These are phyloP conservation scores for Aspergillus hortae DNA, from an alignment of 2,329 filamentous ascomycete species.

Conservation along the genomic window DNA sequence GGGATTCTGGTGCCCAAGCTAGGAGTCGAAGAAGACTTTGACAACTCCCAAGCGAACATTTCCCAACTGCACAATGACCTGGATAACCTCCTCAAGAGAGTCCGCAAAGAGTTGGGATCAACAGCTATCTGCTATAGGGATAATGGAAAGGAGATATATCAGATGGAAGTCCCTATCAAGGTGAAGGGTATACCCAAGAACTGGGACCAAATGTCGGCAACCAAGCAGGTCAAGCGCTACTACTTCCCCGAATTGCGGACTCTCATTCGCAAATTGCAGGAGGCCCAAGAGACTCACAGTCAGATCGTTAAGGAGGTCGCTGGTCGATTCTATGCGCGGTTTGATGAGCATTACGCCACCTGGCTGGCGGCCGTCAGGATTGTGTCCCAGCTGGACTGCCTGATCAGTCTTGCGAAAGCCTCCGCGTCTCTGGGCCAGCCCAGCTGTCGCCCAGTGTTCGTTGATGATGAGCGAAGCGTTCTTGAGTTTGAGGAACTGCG, in stretches of 20 bases:
- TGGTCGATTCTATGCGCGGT: conserved; percentile 76
- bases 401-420: conserved; percentile 88
- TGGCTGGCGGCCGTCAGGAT: conserved; percentile 92
- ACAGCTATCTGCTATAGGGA: conserved; percentile 72
- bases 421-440: conserved; percentile 80
- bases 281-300: conserved; percentile 88
- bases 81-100: conserved; percentile 65
- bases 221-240: conserved; percentile 83
- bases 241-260: conserved; percentile 81
- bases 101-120: conserved; percentile 70
- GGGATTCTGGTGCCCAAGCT: conserved; percentile 80
- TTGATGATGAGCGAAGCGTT: conserved; percentile 77
- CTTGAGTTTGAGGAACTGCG: conserved; percentile 91
- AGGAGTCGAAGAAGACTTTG: conserved; percentile 89
- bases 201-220: conserved; percentile 97
- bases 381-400: conserved; percentile 86
- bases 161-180: conserved; percentile 83
- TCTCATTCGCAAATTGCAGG: conserved; percentile 82
- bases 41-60: conserved; percentile 73
- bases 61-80: conserved; percentile 72
- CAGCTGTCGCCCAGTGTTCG: conserved; percentile 82
- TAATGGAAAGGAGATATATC: conserved; percentile 95
- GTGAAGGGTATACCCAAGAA: conserved; percentile 75
- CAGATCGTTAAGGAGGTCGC: conserved; percentile 88
- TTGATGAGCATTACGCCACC: conserved; percentile 77